Percentiles rank a stretch among this genome's conserved stretches.
These are phyloP conservation scores for Pholiota conissans DNA, from an alignment of 768 basidiomycete species.

Conservation along the genomic window DNA sequence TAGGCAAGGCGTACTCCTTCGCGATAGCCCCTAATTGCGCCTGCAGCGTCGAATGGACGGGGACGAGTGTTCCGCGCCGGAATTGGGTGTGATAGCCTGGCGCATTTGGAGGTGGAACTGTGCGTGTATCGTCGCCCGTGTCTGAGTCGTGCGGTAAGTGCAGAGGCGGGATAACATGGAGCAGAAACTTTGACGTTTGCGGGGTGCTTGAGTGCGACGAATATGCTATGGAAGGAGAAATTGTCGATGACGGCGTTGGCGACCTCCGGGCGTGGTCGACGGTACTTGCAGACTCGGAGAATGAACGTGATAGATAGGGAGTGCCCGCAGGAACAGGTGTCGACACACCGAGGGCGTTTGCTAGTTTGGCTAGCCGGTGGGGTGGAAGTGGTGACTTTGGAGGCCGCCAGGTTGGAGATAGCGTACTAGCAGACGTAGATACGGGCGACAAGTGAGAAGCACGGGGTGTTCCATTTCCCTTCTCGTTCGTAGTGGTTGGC, in stretches of 20 bases:
- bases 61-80: slow-evolving; percentile 82
- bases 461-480: slow-evolving; percentile 21
- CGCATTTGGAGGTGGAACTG: slow-evolving; percentile 53
- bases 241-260: slow-evolving; percentile 44
- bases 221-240: slow-evolving; percentile 36
- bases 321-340: slow-evolving; percentile 63
- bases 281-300: slow-evolving; percentile 30
- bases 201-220: slow-evolving; percentile 30
- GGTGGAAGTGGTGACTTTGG: slow-evolving; percentile 76
- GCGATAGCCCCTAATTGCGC: slow-evolving; percentile 86
- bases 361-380: slow-evolving; percentile 76
- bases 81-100: slow-evolving; percentile 82
- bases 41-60: slow-evolving; percentile 81
- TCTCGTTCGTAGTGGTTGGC: slow-evolving; percentile 22
- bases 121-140: slow-evolving; percentile 42
- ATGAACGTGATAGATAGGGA: slow-evolving; percentile 34
- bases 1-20: slow-evolving; percentile 90
- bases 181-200: slow-evolving; percentile 64
- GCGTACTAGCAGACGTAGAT: slow-evolving; percentile 24
- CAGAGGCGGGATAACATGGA: slow-evolving; percentile 82
- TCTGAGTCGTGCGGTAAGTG: slow-evolving; percentile 68
- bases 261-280: slow-evolving; percentile 45
- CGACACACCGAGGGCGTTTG: slow-evolving; percentile 82
- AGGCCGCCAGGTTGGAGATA: slow-evolving; percentile 52
- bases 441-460: slow-evolving; percentile 24